Conservation (phyloP, 176 grass and related monocot species). For the Pharus latifolius region DNA sequence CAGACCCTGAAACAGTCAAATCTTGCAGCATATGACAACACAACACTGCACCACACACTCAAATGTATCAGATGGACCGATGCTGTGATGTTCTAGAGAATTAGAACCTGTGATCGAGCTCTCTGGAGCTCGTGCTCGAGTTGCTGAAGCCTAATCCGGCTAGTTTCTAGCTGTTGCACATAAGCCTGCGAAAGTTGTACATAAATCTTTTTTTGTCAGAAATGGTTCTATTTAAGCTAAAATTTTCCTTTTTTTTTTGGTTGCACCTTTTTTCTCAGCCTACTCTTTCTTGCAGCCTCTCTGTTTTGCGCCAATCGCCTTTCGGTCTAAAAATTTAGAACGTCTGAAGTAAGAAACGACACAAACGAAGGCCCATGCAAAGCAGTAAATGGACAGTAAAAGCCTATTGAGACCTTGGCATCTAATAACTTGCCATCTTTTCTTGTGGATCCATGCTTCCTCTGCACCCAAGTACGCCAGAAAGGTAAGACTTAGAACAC, state of each 20-base stretch:
- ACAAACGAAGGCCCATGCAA: constrained; percentile 11
- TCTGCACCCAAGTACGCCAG: constrained; percentile 42
- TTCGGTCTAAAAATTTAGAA: constrained; percentile 43
- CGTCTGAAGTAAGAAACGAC: constrained; percentile 1
- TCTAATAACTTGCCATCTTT: constrained; percentile 58
- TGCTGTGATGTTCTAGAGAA: neutral
- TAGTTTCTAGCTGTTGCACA: constrained; percentile 85
- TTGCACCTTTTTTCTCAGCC: constrained; percentile 91
- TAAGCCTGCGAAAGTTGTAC: constrained; percentile 41
- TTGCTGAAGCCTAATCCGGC: constrained; percentile 84
- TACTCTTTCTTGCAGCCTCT: constrained; percentile 96
- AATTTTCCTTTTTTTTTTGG: neutral
- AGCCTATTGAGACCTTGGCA: constrained; percentile 55
- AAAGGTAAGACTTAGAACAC: constrained; percentile 9
- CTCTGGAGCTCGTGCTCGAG: constrained; percentile 76
- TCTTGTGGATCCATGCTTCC: constrained; percentile 50
- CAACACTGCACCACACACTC: too few relatives aligned
- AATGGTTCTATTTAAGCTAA: neutral
- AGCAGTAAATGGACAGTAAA: constrained; percentile 9
- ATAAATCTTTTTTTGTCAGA: neutral
- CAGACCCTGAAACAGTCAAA: constrained; percentile 48
- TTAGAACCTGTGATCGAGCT: constrained; percentile 67
- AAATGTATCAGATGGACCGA: constrained; percentile 11
- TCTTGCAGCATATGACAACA: neutral
- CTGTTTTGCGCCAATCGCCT: constrained; percentile 89